A percentile compares a stretch with the other conserved stretches of the same genome.
Evolutionary conservation across 495 filamentous ascomycete species (phyloP).

Genomic region (Daldinia vernicosa): DNA sequence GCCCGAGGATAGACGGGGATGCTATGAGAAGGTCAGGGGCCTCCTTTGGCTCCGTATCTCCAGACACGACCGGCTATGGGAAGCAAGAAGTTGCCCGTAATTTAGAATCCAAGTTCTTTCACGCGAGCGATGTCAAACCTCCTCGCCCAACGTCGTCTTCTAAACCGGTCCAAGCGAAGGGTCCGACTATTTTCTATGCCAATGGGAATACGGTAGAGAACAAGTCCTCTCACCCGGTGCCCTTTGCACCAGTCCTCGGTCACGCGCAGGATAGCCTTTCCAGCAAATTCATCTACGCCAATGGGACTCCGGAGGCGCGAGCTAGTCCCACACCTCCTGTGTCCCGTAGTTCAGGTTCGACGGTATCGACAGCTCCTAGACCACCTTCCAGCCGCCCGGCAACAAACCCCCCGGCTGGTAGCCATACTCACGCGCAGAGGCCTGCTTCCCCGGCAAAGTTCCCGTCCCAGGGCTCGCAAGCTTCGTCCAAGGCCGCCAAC

Average conservation of each 20-base stretch:
- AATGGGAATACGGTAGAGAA: constrained; percentile 54
- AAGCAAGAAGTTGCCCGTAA: constrained; percentile 34
- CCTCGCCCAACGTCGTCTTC: constrained; percentile 43
- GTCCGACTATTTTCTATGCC: constrained; percentile 66
- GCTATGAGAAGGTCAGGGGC: constrained; percentile 32
- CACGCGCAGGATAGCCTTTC: constrained; percentile 46
- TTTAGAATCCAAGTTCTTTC: constrained; percentile 74
- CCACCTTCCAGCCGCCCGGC: constrained; percentile 43
- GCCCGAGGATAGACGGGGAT: constrained; percentile 44
- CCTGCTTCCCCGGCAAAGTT: constrained; percentile 57
- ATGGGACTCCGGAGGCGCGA: constrained; percentile 59
- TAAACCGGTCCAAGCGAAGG: constrained; percentile 44
- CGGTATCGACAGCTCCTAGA: constrained; percentile 54
- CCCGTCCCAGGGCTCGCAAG: constrained; percentile 37
- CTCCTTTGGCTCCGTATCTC: constrained; percentile 50
- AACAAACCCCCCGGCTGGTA: constrained; percentile 31
- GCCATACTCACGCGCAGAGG: constrained; percentile 46
- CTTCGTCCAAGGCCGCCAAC: constrained; percentile 33
- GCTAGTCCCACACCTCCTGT: constrained; percentile 44
- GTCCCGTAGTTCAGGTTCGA: constrained; percentile 50
- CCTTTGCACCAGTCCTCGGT: constrained; percentile 49
- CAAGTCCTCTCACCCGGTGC: constrained; percentile 36
- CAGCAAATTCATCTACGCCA: constrained; percentile 83
- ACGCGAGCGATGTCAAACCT: constrained; percentile 73
- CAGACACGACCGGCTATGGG: constrained; percentile 19